These are phyloP conservation scores for Agaricus sinodeliciosus DNA, from an alignment of 768 basidiomycete species.

Conservation along the genomic window DNA sequence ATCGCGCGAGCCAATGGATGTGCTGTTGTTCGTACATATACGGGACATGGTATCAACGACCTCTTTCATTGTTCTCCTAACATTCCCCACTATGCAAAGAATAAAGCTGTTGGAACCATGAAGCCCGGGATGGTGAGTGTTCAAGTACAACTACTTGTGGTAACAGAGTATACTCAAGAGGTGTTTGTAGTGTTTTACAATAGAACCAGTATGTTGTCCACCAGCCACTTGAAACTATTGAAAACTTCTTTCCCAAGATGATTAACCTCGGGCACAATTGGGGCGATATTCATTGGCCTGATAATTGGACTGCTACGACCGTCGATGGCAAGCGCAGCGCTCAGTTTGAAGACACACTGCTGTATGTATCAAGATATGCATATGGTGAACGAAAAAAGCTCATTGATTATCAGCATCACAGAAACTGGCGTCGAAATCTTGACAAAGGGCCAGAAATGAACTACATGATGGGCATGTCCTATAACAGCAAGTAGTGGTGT, in stretches of 20 bases:
- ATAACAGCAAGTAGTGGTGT: neutral
- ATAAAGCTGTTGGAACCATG: conserved; percentile 90
- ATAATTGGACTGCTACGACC: conserved; percentile 96
- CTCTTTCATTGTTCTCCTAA: conserved; percentile 85
- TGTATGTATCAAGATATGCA: conserved; percentile 49
- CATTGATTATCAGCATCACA: conserved; percentile 57
- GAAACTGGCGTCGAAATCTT: conserved; percentile 87
- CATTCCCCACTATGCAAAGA: conserved; percentile 92
- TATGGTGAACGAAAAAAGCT: neutral
- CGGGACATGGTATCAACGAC: conserved; percentile 85
- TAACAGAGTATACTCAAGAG: conserved; percentile 2
- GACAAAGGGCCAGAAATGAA: conserved; percentile 29
- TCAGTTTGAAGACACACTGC: conserved; percentile 94
- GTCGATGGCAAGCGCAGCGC: conserved; percentile 86
- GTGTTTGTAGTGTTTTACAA: conserved; percentile 51
- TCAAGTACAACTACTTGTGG: neutral
- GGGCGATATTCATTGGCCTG: conserved; percentile 82
- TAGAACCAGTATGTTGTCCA: conserved; percentile 54
- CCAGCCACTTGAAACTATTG: conserved; percentile 6
- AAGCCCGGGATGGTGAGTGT: conserved; percentile 81
- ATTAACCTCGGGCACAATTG: conserved; percentile 80
- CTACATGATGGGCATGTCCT: neutral
- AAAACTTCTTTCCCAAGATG: conserved; percentile 50
- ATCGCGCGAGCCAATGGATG: conserved; percentile 79
- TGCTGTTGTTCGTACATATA: conserved; percentile 87